Conservation (phyloP, 2,329 filamentous ascomycete genomes). For the Cercospora sp. region DNA sequence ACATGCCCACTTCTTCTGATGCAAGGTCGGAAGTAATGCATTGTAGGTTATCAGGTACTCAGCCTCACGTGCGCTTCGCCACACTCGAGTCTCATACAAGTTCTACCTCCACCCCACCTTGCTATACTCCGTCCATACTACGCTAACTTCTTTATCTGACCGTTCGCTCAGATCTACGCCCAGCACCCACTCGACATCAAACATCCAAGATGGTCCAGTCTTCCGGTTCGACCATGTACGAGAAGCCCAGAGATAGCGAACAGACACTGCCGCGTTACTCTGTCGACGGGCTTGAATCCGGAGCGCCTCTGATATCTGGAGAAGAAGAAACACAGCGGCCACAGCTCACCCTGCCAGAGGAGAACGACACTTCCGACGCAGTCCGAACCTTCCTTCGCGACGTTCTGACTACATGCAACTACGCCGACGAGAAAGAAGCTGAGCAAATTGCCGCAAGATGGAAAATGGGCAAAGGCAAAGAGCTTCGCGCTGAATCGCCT, state of each 20-base stretch:
- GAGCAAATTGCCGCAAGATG: conserved; percentile 21
- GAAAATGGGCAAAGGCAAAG: conserved; percentile 26
- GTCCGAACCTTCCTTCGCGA: conserved; percentile 3
- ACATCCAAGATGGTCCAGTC: neutral
- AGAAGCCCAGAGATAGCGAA: neutral
- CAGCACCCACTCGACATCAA: neutral
- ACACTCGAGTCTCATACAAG: neutral
- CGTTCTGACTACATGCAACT: neutral
- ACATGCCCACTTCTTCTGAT: neutral
- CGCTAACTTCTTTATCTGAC: neutral
- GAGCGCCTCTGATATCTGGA: neutral
- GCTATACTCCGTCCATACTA: neutral
- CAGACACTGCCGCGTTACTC: neutral
- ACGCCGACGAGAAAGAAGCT: neutral
- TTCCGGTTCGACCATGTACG: neutral
- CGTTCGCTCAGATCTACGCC: neutral
- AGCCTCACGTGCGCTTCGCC: neutral
- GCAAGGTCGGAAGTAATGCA: neutral
- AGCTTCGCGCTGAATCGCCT: conserved; percentile 19
- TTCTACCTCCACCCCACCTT: neutral
- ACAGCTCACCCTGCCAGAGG: neutral
- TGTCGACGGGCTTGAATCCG: neutral
- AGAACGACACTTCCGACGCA: neutral
- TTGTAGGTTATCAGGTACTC: neutral
- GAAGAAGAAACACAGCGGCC: neutral